These are phyloP conservation scores for Hondaea fermentalgiana DNA, from an alignment of 108 stramenopile genomes.

Conservation along the genomic window DNA sequence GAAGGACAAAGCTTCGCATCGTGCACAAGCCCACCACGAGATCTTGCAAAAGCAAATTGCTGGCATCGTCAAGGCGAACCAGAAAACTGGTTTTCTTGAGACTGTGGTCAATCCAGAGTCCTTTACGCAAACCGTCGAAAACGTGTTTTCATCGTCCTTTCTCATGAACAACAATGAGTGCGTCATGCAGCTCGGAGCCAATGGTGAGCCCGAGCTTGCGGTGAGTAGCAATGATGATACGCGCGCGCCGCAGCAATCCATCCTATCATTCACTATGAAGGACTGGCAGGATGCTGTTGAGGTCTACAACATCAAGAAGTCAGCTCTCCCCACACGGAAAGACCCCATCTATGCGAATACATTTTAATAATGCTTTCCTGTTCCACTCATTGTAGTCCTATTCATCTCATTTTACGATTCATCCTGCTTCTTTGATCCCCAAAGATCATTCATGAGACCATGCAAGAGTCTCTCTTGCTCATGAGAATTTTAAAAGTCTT, in stretches of 20 bases:
- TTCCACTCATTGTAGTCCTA: not conserved
- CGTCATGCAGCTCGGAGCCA: too few relatives aligned
- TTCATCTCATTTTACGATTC: too few relatives aligned
- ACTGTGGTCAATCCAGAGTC: not conserved
- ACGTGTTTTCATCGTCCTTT: not conserved
- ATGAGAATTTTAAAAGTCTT: too few relatives aligned
- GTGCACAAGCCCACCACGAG: not conserved
- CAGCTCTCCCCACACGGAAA: not conserved
- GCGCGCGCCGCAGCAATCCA: not conserved
- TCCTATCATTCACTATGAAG: not conserved
- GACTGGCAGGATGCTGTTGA: not conserved
- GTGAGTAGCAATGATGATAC: too few relatives aligned
- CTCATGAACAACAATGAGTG: not conserved
- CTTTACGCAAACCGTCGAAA: conserved; percentile 10
- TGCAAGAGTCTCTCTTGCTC: too few relatives aligned
- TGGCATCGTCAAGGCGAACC: not conserved
- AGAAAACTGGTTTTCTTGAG: not conserved
- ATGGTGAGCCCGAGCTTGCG: too few relatives aligned
- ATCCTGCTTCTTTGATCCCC: too few relatives aligned
- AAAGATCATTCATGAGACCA: too few relatives aligned
- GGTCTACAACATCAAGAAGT: not conserved
- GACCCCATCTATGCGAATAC: not conserved
- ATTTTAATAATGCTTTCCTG: not conserved
- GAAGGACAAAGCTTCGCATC: not conserved
- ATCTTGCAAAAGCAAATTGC: not conserved